A percentile compares a stretch with the other conserved stretches of the same genome.
phyloP scores from a whole-genome alignment of 192 early-diverging fungal genomes.

The Backusella westeae region DNA sequence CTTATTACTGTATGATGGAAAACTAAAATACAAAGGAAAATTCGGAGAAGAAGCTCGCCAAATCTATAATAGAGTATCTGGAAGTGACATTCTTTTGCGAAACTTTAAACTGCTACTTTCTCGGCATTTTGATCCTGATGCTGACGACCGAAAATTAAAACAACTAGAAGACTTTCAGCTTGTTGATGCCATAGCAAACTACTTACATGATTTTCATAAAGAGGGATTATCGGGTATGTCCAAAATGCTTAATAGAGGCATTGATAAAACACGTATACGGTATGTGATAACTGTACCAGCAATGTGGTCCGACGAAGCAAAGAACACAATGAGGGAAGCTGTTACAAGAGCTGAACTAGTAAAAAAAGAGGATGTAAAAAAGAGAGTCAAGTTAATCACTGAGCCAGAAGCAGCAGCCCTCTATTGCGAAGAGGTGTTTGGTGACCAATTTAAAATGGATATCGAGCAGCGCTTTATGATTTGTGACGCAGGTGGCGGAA shows the following conservation, averaged over 20 bases:
- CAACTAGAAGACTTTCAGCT: constrained; percentile 14
- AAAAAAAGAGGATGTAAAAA: constrained; percentile 36
- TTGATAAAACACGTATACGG: constrained; percentile 32
- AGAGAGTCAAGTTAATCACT: constrained; percentile 46
- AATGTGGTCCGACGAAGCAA: constrained; percentile 55
- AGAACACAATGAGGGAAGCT: constrained; percentile 52
- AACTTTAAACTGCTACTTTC: background rate
- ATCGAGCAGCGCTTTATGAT: constrained; percentile 53
- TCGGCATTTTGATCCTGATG: background rate
- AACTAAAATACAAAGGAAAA: constrained; percentile 38
- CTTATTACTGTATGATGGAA: constrained; percentile 45
- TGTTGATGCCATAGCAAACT: constrained; percentile 48
- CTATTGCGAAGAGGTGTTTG: constrained; percentile 50
- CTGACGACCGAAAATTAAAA: background rate
- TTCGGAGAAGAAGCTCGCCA: constrained; percentile 38
- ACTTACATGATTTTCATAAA: constrained; percentile 42
- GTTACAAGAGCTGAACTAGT: constrained; percentile 52
- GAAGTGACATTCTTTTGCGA: constrained; percentile 39
- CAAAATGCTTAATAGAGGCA: constrained; percentile 40
- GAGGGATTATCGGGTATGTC: constrained; percentile 44
- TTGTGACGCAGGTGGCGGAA: constrained; percentile 56
- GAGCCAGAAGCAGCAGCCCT: constrained; percentile 56
- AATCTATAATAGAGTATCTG: constrained; percentile 23
- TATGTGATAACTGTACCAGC: constrained; percentile 50
- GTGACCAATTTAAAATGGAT: constrained; percentile 47